These are phyloP conservation scores for Atkinsonella hypoxylon DNA, from an alignment of 2,329 filamentous ascomycete genomes.

Conservation along the genomic window DNA sequence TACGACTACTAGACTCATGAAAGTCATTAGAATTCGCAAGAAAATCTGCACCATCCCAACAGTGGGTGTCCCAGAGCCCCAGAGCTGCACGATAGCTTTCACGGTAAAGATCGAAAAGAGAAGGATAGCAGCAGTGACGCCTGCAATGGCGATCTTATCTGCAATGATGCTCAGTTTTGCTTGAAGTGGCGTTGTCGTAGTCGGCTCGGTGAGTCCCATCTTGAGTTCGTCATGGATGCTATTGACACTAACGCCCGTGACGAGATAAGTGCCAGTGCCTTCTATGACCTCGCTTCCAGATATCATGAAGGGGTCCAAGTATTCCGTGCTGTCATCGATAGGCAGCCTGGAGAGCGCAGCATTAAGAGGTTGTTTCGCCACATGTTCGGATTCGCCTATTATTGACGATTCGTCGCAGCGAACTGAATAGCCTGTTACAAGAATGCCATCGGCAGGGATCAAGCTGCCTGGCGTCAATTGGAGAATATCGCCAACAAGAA, in stretches of 20 bases:
- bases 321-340: conserved; percentile 9
- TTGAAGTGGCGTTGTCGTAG: conserved; percentile 41
- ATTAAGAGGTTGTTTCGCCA: conserved; percentile 51
- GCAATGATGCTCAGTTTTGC: conserved; percentile 33
- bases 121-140: conserved; percentile 55
- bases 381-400: conserved; percentile 60
- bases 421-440: conserved; percentile 41
- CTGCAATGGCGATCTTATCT: conserved; percentile 24
- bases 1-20: conserved; percentile 54
- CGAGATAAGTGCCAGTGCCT: conserved; percentile 40
- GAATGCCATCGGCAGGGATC: conserved; percentile 57
- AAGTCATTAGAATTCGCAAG: conserved; percentile 52
- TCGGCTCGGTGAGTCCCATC: conserved; percentile 40
- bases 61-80: conserved; percentile 32
- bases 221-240: conserved; percentile 42
- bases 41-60: conserved; percentile 47
- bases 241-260: conserved; percentile 42
- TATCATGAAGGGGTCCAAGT: conserved; percentile 53
- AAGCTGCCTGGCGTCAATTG: conserved; percentile 58
- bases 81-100: conserved; percentile 57
- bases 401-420: conserved; percentile 64
- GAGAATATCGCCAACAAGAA: conserved; percentile 58
- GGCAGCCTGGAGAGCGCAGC: not conserved
- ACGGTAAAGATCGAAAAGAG: conserved; percentile 70
- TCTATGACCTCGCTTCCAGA: conserved; percentile 37